Evolutionary conservation across 495 filamentous ascomycete genomes (phyloP).

Genomic region (Pyronema omphalodes): DNA sequence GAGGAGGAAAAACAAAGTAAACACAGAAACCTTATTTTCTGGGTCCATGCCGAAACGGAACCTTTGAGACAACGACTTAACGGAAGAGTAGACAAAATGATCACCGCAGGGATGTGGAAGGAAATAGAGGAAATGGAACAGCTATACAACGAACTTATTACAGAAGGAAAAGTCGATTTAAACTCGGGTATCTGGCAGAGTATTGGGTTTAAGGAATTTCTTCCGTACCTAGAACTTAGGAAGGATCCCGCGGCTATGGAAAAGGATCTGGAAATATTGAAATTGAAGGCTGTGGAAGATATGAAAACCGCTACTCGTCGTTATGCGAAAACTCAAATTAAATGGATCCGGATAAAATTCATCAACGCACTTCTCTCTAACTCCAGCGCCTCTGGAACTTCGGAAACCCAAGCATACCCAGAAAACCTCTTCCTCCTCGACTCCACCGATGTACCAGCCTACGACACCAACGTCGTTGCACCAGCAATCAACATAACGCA

Average conservation of each 20-base stretch:
- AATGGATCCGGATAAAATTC: constrained; percentile 75
- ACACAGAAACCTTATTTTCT: constrained; percentile 55
- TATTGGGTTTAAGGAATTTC: constrained; percentile 86
- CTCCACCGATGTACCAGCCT: constrained; percentile 42
- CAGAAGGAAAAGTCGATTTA: constrained; percentile 42
- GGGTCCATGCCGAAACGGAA: constrained; percentile 60
- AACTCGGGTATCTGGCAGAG: constrained; percentile 82
- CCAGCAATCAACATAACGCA: constrained; percentile 45
- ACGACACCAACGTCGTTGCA: constrained; percentile 38
- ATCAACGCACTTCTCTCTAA: constrained; percentile 35
- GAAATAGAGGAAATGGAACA: constrained; percentile 43
- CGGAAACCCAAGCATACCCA: constrained; percentile 20
- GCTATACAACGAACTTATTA: constrained; percentile 36
- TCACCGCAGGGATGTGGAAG: constrained; percentile 45
- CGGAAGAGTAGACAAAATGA: constrained; percentile 64
- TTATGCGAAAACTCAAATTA: constrained; percentile 65
- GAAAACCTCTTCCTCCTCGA: constrained; percentile 55
- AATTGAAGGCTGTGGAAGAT: constrained; percentile 31
- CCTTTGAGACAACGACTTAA: constrained; percentile 51
- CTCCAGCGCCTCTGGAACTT: constrained; percentile 24
- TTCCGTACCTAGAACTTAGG: constrained; percentile 43
- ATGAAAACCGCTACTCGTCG: constrained; percentile 68
- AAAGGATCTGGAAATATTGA: constrained; percentile 18
- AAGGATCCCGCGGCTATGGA: constrained; percentile 18
- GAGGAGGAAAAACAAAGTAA: constrained; percentile 13